Evolutionary conservation across 2,329 filamentous ascomycete genomes (phyloP).

Genomic region (Claviceps purpurea): DNA sequence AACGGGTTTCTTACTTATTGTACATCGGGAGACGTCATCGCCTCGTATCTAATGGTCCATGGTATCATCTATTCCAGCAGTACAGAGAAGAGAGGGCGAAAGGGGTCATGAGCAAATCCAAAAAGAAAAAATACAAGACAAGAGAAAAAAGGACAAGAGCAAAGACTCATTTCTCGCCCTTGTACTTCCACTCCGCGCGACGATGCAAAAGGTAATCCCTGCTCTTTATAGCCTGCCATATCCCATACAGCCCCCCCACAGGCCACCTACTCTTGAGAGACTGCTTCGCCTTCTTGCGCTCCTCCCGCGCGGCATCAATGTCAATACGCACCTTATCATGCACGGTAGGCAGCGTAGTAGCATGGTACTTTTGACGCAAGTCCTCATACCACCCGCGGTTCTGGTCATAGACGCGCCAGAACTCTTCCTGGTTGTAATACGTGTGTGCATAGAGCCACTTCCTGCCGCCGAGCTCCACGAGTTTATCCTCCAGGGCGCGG

Average conservation of each 20-base stretch:
- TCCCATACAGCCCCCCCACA: slow-evolving; percentile 44
- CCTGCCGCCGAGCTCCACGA: slow-evolving; percentile 56
- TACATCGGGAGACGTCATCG: background rate
- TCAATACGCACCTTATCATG: slow-evolving; percentile 57
- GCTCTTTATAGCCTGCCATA: slow-evolving; percentile 45
- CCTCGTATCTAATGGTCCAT: background rate
- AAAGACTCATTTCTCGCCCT: slow-evolving; percentile 11
- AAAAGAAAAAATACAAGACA: too few relatives aligned
- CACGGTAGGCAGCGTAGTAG: slow-evolving; percentile 48
- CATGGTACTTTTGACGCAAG: slow-evolving; percentile 49
- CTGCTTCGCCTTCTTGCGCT: slow-evolving; percentile 24
- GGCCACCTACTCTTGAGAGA: slow-evolving; percentile 38
- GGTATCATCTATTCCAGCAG: slow-evolving; percentile 2
- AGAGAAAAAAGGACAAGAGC: background rate
- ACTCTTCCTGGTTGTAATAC: slow-evolving; percentile 63
- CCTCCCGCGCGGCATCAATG: slow-evolving; percentile 28
- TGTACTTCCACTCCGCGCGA: slow-evolving; percentile 40
- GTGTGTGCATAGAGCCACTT: slow-evolving; percentile 85
- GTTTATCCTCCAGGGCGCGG: slow-evolving; percentile 54
- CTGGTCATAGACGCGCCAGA: slow-evolving; percentile 48
- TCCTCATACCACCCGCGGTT: slow-evolving; percentile 45
- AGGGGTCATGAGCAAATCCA: background rate
- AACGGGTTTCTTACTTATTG: background rate
- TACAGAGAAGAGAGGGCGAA: background rate
- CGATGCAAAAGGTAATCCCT: slow-evolving; percentile 42